Conservation (phyloP, 257 asterid species). For the Jacaranda mimosifolia region DNA sequence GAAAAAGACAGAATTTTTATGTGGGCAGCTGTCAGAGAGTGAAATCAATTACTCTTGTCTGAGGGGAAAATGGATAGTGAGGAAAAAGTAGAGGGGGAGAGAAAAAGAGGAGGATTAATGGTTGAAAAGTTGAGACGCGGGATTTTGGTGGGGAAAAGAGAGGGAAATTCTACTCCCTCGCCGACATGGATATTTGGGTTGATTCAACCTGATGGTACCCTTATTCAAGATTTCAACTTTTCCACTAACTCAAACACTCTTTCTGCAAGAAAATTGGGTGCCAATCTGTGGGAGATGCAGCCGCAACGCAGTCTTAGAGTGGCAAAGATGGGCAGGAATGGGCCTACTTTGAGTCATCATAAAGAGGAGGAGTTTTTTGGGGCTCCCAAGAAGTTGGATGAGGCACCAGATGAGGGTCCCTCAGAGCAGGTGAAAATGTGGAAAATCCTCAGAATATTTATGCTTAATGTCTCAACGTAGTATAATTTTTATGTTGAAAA, state of each 20-base stretch:
- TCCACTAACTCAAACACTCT: slow-evolving; percentile 48
- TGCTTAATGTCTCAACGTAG: background rate
- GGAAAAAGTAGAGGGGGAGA: slow-evolving; percentile 49
- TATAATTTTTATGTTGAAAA: background rate
- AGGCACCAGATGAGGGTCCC: slow-evolving; percentile 37
- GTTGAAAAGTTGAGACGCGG: slow-evolving; percentile 69
- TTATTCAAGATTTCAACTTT: slow-evolving; percentile 56
- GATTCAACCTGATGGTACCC: slow-evolving; percentile 62
- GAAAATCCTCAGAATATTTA: background rate
- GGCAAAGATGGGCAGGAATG: slow-evolving; percentile 45
- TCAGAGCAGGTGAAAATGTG: slow-evolving; percentile 49
- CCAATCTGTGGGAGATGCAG: slow-evolving; percentile 83
- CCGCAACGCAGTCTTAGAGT: slow-evolving; percentile 36
- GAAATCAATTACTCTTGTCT: slow-evolving; percentile 4
- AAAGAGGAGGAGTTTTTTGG: slow-evolving; percentile 33
- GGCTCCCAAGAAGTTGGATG: slow-evolving; percentile 30
- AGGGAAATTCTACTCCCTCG: slow-evolving; percentile 77
- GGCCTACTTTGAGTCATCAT: slow-evolving; percentile 35
- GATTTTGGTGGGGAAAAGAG: slow-evolving; percentile 70
- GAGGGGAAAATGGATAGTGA: slow-evolving; percentile 32
- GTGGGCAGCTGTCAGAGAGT: background rate
- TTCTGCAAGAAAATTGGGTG: slow-evolving; percentile 85
- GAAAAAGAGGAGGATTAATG: slow-evolving; percentile 47
- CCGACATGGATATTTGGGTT: slow-evolving; percentile 78
- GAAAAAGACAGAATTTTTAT: background rate